Evolutionary conservation across 2,329 filamentous ascomycete genomes (phyloP), one percentile per base, ranked within the genome.

Genomic region (Corinectria fuckeliana): DNA sequence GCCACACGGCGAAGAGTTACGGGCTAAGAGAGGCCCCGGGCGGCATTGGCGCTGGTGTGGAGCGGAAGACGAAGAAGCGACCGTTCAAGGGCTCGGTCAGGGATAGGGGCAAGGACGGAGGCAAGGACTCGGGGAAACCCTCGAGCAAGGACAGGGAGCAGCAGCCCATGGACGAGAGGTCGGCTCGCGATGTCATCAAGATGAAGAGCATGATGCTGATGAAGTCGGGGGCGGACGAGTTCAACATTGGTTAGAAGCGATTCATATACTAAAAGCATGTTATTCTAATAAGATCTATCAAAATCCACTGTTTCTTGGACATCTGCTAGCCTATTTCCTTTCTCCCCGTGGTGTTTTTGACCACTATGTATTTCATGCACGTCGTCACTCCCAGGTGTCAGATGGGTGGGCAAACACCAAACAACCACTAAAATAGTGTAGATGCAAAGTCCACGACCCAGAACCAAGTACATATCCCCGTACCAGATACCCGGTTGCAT

Each of bases 1-100:
- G 95, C 3, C 95, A 99, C 80, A 81, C 95, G 65, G 94, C 94
- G 7, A 99, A 99, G 81, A 92, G 91, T 23, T 99, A 96, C 73
- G 95, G 89, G 2, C 79, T 99, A 66, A 85, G 96, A 64, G 95
- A 99, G 75, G 88, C 92, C 28, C 95, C 95, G 0, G 90, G 91
- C 5, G 90, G 91, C 49, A 96, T 99, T 54, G 88, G 88, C 30
- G 82, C 81, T 2, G 83, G 84, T 9, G 74, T 85, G 76, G 65
- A 82, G 72, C 73, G 77, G 70, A 76, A 80, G 76, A 71, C 78
- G 69, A 75, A 77, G 76, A 79, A 78, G 67, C 61, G 67, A 71
- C 44, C 73, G 34, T 72, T 71, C 56, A 77, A 74, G 62, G 69
- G 71, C 13, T 60, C 51, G 4, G 58, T 63, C 44, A 64, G 77